Conservation (phyloP, 768 basidiomycete species). For the Mycena vitilis region DNA sequence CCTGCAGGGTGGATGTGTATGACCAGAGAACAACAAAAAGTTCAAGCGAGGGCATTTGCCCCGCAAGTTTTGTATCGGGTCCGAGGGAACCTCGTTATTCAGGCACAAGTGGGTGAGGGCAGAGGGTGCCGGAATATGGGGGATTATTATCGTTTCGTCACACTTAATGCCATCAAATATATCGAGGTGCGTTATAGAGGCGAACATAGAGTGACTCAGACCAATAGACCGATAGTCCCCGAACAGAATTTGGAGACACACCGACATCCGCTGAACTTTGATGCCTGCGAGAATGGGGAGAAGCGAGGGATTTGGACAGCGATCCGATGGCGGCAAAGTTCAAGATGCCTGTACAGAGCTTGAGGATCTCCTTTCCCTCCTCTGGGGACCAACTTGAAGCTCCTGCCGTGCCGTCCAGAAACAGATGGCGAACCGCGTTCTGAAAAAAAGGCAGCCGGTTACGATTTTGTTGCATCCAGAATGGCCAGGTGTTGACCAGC, state of each 20-base stretch:
- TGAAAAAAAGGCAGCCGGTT: conserved; percentile 10
- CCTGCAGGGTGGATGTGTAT: neutral
- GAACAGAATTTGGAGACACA: conserved; percentile 1
- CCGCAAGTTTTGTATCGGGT: neutral
- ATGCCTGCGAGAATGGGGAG: conserved; percentile 19
- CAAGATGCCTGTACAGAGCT: neutral
- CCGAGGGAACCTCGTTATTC: neutral
- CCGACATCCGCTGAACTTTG: conserved; percentile 2
- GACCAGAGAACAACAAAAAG: conserved; percentile 8
- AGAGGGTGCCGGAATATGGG: conserved; percentile 1
- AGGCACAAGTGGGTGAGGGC: conserved; percentile 23
- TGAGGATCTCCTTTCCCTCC: neutral
- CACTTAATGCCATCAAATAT: conserved; percentile 9
- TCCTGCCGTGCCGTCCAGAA: neutral
- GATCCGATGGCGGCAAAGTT: neutral
- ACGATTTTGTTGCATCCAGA: neutral
- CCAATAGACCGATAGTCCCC: neutral
- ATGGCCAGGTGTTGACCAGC: neutral
- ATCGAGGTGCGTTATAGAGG: conserved; percentile 20
- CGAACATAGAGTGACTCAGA: neutral
- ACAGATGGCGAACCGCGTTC: conserved; percentile 3
- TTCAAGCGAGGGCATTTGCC: neutral
- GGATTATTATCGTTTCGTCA: conserved; percentile 6
- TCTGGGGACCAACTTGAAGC: neutral
- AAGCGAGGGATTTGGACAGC: neutral